Conservation (phyloP, 78 protist species). For the Thecamonas trahens region DNA sequence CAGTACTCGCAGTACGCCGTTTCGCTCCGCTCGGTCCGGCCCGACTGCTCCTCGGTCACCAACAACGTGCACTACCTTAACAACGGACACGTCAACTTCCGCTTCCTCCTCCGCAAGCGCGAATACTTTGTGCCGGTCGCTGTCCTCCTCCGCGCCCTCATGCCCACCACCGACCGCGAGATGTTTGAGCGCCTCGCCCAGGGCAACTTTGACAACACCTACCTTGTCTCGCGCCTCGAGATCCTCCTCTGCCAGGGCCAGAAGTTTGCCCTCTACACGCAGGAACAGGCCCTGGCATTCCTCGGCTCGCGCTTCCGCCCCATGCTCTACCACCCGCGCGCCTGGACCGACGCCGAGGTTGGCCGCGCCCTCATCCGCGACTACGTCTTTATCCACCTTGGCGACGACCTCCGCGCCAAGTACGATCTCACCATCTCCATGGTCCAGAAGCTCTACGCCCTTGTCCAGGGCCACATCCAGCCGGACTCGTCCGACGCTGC, state of each 20-base stretch:
- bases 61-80: conserved; percentile 72
- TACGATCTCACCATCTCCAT: conserved; percentile 63
- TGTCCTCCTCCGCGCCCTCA: conserved; percentile 43
- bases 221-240: conserved; percentile 63
- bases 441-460: conserved; percentile 70
- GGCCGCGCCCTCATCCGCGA: conserved; percentile 33
- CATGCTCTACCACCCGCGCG: not conserved
- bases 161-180: conserved; percentile 58
- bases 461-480: conserved; percentile 49
- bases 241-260: conserved; percentile 46
- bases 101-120: conserved; percentile 56
- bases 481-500: conserved; percentile 77
- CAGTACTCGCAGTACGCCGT: conserved; percentile 73
- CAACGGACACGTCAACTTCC: conserved; percentile 58
- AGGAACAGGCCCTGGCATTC: conserved; percentile 40
- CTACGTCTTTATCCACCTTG: conserved; percentile 75
- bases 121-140: conserved; percentile 81
- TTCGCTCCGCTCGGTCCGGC: conserved; percentile 74
- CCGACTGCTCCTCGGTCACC: conserved; percentile 64
- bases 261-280: conserved; percentile 13
- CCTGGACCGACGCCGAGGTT: not conserved
- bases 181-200: conserved; percentile 49
- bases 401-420: conserved; percentile 54
- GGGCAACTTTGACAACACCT: conserved; percentile 40
- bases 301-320: conserved; percentile 48